phyloP scores from a whole-genome alignment of 176 grass and related monocot species.

The Puya raimondii region DNA sequence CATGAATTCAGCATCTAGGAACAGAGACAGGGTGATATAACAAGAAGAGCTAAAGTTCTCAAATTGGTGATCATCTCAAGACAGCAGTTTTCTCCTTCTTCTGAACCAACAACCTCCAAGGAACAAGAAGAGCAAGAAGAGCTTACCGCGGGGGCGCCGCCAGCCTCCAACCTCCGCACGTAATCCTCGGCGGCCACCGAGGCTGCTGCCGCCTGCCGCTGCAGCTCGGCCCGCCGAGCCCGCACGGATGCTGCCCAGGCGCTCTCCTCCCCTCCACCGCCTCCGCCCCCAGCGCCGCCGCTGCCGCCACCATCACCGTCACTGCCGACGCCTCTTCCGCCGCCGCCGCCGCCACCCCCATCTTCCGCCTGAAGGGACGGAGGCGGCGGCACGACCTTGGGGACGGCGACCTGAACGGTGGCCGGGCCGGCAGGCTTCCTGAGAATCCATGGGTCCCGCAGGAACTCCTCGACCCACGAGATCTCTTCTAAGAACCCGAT shows the following conservation, averaged over 20 bases:
- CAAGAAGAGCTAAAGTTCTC: too few species aligned
- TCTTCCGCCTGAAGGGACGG: too few species aligned
- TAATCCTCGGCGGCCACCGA: slow-evolving; percentile 43
- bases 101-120: neutral
- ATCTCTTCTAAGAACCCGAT: slow-evolving; percentile 23
- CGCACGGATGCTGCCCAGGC: slow-evolving; percentile 2
- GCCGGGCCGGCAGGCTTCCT: neutral
- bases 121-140: neutral
- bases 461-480: slow-evolving; percentile 44
- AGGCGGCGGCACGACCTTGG: slow-evolving; percentile 26
- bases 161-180: slow-evolving; percentile 41
- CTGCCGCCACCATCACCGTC: neutral
- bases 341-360: neutral
- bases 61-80: neutral
- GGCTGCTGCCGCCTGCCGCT: slow-evolving; percentile 46
- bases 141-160: slow-evolving; percentile 41
- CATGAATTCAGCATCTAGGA: too few species aligned
- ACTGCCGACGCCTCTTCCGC: neutral
- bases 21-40: too few species aligned
- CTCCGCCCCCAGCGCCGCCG: neutral
- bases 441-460: slow-evolving; percentile 60
- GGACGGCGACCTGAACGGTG: slow-evolving; percentile 64
- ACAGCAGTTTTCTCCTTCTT: neutral
- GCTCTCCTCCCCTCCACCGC: neutral
- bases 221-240: slow-evolving; percentile 31